Base-by-base conservation (phyloP, 1,139 yeast species). In the Pichiaceae sp. region DNA sequence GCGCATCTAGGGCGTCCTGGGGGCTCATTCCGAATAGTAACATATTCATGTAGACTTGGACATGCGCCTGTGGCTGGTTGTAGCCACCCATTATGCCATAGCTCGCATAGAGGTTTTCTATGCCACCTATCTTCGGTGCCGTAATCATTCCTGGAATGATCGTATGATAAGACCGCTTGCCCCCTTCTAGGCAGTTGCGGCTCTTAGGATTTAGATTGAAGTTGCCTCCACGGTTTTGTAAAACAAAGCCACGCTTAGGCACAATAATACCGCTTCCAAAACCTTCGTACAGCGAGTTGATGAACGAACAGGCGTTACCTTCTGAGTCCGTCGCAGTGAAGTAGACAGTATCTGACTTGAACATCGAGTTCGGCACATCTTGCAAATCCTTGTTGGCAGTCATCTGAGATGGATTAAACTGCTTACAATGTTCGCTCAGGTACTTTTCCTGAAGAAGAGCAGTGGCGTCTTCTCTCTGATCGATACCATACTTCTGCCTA, bases 81-180 rank as follows among this genome's bases (percentile, higher is more conserved):
- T 77, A 84, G 0, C 91, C 95, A 17, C 95, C 95, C 89, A 83
- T 84, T 47, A 82, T 84, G 25, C 94, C 95, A 50, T 73, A 81
- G 3, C 82, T 64, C 0, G 89, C 89, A 53, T 69, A 79, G 20
- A 84, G 60, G 5, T 63, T 64, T 29, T 63, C 66, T 19, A 46
- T 49, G 4, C 63, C 63, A 18, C 63, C 62, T n/a, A n/a, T n/a
- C 25, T 53, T 59, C 15, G 53, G 42, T 4, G 33, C 20, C 5
- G 84, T 77, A 26, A 83, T 73, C 78, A 83, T 72, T 0, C 87
- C 86, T 1, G 95, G 94, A 41, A 84, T 83, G 43, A 84, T 84
- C 0, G 95, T 84, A 51, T 84, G 94, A 57, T 83, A 84, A 1
- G 91, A 82, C 42, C 94, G 64, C 54, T 84, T 84, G 27, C 73